Evolutionary conservation across 2,329 filamentous ascomycete genomes (phyloP).

Genomic region (Ceratocystis huliohia): DNA sequence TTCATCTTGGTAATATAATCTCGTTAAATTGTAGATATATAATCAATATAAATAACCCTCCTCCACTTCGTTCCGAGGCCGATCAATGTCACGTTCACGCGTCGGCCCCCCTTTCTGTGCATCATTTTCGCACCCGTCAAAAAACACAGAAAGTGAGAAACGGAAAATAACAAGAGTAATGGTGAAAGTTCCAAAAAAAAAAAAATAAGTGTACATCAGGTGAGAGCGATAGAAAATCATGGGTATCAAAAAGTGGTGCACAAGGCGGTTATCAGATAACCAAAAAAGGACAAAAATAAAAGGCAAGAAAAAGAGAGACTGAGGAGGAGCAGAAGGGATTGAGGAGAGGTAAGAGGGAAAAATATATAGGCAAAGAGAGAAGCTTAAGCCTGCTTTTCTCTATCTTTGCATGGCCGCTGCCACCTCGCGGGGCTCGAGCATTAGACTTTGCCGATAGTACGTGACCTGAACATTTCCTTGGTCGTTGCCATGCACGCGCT

Average conservation of each 20-base stretch:
- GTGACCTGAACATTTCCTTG: slow-evolving; percentile 45
- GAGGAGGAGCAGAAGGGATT: background rate
- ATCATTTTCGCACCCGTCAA: background rate
- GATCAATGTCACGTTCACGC: background rate
- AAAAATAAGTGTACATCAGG: slow-evolving; percentile 18
- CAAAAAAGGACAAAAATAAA: slow-evolving; percentile 8
- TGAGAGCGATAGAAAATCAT: slow-evolving; percentile 21
- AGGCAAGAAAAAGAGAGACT: slow-evolving; percentile 9
- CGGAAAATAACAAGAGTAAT: slow-evolving; percentile 8
- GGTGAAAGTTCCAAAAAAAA: background rate
- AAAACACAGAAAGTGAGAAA: background rate
- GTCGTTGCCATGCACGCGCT: slow-evolving; percentile 54
- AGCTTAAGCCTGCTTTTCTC: slow-evolving; percentile 21
- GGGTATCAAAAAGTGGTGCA: slow-evolving; percentile 24
- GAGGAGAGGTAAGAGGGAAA: background rate
- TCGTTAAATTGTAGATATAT: background rate
- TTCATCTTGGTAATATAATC: background rate
- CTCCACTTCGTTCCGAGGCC: background rate
- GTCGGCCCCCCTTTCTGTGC: background rate
- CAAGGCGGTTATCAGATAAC: background rate
- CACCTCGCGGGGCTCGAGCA: slow-evolving; percentile 63
- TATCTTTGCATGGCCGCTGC: slow-evolving; percentile 28
- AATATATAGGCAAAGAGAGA: background rate
- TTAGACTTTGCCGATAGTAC: slow-evolving; percentile 69
- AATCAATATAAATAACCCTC: background rate